phyloP scores from a whole-genome alignment of 2,329 filamentous ascomycete species.

The Diaporthe sp. region DNA sequence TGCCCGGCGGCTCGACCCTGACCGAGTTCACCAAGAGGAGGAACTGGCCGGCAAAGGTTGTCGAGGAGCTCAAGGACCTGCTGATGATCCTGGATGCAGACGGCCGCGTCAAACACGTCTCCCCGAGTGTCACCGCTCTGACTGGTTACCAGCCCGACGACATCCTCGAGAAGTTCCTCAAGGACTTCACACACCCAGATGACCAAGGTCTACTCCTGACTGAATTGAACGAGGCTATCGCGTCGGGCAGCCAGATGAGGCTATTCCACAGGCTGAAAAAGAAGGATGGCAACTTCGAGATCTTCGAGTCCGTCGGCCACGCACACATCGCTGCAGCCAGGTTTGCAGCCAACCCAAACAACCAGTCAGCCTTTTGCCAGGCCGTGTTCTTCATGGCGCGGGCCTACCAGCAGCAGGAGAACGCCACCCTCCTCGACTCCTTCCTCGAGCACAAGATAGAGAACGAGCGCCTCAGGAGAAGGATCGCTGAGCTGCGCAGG shows the following conservation, averaged over 20 bases:
- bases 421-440: constrained; percentile 86
- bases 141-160: constrained; percentile 82
- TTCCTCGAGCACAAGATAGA: constrained; percentile 98
- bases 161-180: constrained; percentile 81
- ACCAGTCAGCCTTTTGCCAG: constrained; percentile 80
- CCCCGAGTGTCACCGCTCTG: constrained; percentile 80
- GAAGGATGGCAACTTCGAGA: constrained; percentile 78
- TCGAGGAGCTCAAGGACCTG: constrained; percentile 92
- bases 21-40: constrained; percentile 73
- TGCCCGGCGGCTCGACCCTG: constrained; percentile 59
- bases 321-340: constrained; percentile 84
- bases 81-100: constrained; percentile 89
- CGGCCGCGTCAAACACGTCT: constrained; percentile 88
- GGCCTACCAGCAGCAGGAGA: constrained; percentile 90
- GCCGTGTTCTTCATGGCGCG: constrained; percentile 95
- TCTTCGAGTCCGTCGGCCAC: constrained; percentile 94
- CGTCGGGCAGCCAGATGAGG: constrained; percentile 82
- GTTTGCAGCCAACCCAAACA: constrained; percentile 73
- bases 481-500: constrained; percentile 85
- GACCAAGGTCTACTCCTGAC: constrained; percentile 86
- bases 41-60: constrained; percentile 89
- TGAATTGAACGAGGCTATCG: constrained; percentile 91
- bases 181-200: constrained; percentile 87
- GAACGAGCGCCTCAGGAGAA: constrained; percentile 87
- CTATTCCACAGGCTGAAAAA: constrained; percentile 90